These are phyloP conservation scores for Jackrogersella minutella DNA, from an alignment of 495 filamentous ascomycete species.

Conservation along the genomic window DNA sequence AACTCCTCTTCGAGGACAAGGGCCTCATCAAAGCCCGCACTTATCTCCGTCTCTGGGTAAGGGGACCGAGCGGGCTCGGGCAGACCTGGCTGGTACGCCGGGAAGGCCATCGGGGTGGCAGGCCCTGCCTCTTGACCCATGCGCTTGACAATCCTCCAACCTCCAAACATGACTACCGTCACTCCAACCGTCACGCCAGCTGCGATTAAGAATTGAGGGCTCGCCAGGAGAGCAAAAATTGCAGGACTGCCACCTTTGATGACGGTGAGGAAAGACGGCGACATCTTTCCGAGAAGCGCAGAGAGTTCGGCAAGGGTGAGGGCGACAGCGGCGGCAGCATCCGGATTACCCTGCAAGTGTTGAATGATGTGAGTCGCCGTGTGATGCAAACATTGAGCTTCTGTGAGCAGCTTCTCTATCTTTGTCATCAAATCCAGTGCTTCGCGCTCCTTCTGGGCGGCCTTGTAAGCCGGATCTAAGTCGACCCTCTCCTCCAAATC, in stretches of 20 bases:
- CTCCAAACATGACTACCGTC: constrained; percentile 92
- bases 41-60: constrained; percentile 42
- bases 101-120: constrained; percentile 50
- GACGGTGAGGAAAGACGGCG: constrained; percentile 74
- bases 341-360: constrained; percentile 88
- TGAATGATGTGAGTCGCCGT: constrained; percentile 82
- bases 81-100: constrained; percentile 25
- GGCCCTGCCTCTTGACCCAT: constrained; percentile 61
- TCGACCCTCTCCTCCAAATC: constrained; percentile 54
- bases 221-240: constrained; percentile 85
- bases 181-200: constrained; percentile 87
- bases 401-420: constrained; percentile 77
- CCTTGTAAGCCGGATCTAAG: constrained; percentile 49
- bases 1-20: constrained; percentile 61
- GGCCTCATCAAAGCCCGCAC: constrained; percentile 55
- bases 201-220: constrained; percentile 92
- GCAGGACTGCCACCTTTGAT: constrained; percentile 82
- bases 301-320: constrained; percentile 92
- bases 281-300: constrained; percentile 81
- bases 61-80: constrained; percentile 3
- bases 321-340: constrained; percentile 93
- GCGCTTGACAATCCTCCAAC: constrained; percentile 95
- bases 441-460: constrained; percentile 55
- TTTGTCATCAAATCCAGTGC: constrained; percentile 70
- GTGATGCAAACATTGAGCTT: constrained; percentile 87